phyloP scores from a whole-genome alignment of 2,329 filamentous ascomycete genomes.

The Trichoderma simmonsii region DNA sequence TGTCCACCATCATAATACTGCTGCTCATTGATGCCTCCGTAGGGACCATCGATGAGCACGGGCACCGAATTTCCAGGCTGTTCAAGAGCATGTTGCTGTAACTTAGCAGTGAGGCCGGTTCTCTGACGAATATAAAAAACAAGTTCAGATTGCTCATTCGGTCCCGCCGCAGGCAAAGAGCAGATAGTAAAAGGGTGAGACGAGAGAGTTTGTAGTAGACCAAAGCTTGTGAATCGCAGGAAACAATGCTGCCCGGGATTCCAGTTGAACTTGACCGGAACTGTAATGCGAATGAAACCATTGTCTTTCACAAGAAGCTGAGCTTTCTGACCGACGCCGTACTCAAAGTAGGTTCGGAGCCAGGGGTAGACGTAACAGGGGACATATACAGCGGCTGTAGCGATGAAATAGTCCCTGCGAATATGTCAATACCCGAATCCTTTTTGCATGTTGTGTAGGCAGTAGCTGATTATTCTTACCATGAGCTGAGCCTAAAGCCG shows the following conservation, averaged over 20 bases:
- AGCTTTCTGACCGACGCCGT: neutral
- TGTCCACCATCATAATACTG: neutral
- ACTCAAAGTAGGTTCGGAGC: neutral
- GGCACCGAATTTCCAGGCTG: neutral
- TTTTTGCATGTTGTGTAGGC: neutral
- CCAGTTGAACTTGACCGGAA: neutral
- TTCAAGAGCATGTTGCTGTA: neutral
- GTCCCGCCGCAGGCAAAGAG: neutral
- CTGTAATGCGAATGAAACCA: neutral
- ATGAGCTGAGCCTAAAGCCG: neutral
- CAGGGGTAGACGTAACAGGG: neutral
- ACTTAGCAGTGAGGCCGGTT: neutral
- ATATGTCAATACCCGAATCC: neutral
- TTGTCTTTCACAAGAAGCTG: neutral
- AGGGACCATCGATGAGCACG: neutral
- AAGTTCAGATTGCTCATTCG: neutral
- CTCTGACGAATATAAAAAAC: neutral
- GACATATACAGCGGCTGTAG: neutral
- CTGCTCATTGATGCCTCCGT: neutral
- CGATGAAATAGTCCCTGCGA: neutral
- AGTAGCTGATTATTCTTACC: neutral
- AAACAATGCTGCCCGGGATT: neutral
- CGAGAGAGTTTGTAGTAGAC: neutral
- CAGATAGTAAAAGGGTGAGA: neutral
- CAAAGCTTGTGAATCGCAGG: neutral